A percentile compares a stretch with the other conserved stretches of the same genome.
Conservation (phyloP, 345 rosid species). For the Melaleuca alternifolia region DNA sequence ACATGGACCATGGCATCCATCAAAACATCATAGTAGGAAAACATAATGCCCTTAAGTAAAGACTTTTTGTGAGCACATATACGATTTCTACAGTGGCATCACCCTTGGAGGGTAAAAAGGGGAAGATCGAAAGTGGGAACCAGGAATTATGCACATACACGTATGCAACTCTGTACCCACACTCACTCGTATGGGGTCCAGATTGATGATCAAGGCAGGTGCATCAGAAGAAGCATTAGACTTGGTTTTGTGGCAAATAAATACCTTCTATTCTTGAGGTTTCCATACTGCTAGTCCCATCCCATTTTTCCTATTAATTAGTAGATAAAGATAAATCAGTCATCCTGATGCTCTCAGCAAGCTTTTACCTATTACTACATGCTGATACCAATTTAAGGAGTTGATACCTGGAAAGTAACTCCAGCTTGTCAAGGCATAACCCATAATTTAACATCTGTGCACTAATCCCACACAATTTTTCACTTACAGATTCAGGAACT, state of each 20-base stretch:
- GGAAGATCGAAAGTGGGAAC: background rate
- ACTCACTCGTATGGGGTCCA: background rate
- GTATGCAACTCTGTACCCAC: background rate
- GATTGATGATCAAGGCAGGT: background rate
- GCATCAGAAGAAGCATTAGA: background rate
- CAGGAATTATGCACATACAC: background rate
- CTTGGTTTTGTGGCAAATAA: background rate
- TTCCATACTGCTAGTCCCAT: background rate
- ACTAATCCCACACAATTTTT: background rate
- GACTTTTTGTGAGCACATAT: background rate
- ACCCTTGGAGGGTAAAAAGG: background rate
- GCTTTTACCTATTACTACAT: background rate
- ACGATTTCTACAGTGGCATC: background rate
- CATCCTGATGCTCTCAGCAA: background rate
- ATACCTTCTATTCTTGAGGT: background rate
- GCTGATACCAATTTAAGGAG: background rate
- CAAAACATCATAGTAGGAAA: background rate
- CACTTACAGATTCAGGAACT: slow-evolving; percentile 72
- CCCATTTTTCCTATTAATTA: background rate
- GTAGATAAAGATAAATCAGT: background rate
- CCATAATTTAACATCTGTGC: background rate
- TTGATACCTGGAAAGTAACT: background rate
- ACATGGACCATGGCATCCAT: background rate
- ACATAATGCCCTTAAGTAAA: background rate
- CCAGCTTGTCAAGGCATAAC: background rate